These are phyloP conservation scores for Cyamopsis tetragonoloba DNA, from an alignment of 306 rosid species.

Conservation along the genomic window DNA sequence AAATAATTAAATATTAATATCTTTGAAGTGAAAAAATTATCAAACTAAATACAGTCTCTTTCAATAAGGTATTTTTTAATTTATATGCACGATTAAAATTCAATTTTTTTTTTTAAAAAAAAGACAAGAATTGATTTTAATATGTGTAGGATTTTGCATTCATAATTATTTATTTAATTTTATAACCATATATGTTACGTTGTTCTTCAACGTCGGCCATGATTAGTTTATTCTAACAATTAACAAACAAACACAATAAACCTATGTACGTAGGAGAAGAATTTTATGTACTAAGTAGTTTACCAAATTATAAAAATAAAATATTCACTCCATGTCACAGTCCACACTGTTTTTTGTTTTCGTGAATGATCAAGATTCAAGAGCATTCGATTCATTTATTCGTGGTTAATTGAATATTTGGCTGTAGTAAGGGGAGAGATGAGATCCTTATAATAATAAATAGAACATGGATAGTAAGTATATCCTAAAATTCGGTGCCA, in stretches of 20 bases:
- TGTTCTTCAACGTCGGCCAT: not conserved
- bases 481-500: slow-evolving; percentile 6
- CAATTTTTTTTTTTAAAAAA: no score
- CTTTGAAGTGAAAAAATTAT: no score
- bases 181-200: no score
- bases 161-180: no score
- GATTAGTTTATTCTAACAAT: not conserved
- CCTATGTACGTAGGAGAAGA: not conserved
- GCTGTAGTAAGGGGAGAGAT: not conserved
- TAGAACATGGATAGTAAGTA: no score
- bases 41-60: no score
- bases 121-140: no score
- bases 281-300: no score
- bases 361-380: not conserved
- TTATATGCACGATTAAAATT: no score
- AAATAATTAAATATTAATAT: no score
- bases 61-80: no score
- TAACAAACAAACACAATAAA: not conserved
- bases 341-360: not conserved
- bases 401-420: not conserved
- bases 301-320: not conserved
- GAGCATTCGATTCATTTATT: not conserved
- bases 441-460: not conserved
- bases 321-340: not conserved
- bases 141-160: no score